Evolutionary conservation across 2,329 filamentous ascomycete genomes (phyloP).

Genomic region (Neonectria sp.): DNA sequence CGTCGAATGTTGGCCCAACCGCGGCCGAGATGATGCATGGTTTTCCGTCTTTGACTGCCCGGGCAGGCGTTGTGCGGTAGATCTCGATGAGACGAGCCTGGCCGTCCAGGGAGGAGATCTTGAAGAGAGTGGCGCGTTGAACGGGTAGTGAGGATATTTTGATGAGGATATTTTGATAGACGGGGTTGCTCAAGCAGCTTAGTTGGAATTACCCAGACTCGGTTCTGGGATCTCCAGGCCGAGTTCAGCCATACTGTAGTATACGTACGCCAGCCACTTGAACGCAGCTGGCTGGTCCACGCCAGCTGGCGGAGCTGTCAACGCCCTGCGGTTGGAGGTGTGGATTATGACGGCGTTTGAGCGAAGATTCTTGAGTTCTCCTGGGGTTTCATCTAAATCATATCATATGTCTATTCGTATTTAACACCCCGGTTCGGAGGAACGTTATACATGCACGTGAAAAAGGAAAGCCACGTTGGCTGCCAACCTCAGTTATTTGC

Average conservation of each 20-base stretch:
- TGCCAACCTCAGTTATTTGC: not conserved
- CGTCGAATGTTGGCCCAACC: not conserved
- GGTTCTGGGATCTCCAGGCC: no score
- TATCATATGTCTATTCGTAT: not conserved
- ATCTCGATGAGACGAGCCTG: not conserved
- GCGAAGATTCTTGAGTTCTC: not conserved
- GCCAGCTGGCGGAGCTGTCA: conserved; percentile 4
- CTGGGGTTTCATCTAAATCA: not conserved
- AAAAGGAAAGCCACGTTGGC: not conserved
- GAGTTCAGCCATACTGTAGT: no score
- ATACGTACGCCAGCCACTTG: no score
- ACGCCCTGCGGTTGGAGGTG: conserved; percentile 1
- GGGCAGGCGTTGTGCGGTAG: not conserved
- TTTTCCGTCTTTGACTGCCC: not conserved
- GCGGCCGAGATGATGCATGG: not conserved
- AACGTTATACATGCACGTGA: not conserved
- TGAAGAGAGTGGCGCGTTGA: not conserved
- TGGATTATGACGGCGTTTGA: conserved; percentile 1
- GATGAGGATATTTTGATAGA: not conserved
- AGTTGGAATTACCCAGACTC: no score
- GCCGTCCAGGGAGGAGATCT: not conserved
- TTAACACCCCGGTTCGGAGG: not conserved
- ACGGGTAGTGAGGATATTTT: not conserved
- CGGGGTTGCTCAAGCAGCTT: no score
- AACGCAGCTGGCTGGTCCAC: not conserved